Evolutionary conservation across 805 yeast genomes (phyloP).

Genomic region (Metschnikowia drakensbergensis): DNA sequence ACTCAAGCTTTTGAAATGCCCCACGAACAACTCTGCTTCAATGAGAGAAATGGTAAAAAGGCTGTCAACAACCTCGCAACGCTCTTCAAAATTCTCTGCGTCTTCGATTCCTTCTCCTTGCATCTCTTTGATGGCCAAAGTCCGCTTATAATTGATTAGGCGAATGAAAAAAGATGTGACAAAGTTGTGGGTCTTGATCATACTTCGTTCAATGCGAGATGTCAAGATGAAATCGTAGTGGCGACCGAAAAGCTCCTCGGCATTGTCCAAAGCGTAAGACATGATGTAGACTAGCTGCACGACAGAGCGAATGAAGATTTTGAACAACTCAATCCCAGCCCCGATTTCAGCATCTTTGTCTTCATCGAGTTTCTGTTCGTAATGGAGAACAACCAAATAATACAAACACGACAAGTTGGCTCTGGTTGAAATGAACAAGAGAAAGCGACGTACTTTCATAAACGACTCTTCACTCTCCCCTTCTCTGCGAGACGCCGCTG

Average conservation of each 20-base stretch:
- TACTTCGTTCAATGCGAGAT: constrained; percentile 33
- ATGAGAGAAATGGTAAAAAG: constrained; percentile 30
- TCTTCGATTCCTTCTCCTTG: neutral
- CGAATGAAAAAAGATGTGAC: constrained; percentile 38
- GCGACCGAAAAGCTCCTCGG: constrained; percentile 39
- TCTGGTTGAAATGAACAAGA: constrained; percentile 34
- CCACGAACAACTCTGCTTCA: constrained; percentile 42
- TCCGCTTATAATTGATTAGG: constrained; percentile 35
- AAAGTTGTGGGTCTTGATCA: constrained; percentile 41
- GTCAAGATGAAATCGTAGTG: constrained; percentile 38
- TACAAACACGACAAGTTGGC: constrained; percentile 40
- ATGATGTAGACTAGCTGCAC: constrained; percentile 41
- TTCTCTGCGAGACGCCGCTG: neutral
- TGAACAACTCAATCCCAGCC: constrained; percentile 41
- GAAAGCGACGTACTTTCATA: constrained; percentile 35
- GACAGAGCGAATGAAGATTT: constrained; percentile 38
- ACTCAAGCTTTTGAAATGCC: constrained; percentile 38
- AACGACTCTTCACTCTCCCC: constrained; percentile 25
- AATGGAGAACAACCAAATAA: constrained; percentile 39
- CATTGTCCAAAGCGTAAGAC: constrained; percentile 41
- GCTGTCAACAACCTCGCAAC: constrained; percentile 31
- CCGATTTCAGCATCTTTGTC: constrained; percentile 28
- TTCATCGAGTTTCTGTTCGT: constrained; percentile 31
- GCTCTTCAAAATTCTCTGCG: constrained; percentile 7
- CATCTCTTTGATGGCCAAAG: constrained; percentile 21